phyloP scores from a whole-genome alignment of 352 stramenopile genomes.

The Pythium oligandrum region DNA sequence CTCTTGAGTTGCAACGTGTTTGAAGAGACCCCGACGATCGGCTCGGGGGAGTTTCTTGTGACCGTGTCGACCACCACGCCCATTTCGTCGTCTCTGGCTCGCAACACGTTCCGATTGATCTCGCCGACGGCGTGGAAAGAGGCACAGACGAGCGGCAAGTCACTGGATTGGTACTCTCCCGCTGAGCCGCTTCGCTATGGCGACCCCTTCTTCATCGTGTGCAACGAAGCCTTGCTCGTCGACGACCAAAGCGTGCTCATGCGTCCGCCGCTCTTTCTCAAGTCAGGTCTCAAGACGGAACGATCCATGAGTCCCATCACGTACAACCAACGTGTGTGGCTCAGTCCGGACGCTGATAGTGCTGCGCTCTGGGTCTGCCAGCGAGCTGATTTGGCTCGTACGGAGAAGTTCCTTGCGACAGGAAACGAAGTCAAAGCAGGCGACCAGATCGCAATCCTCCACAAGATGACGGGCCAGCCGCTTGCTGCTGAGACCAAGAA shows the following conservation, averaged over 20 bases:
- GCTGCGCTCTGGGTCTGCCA: slow-evolving; percentile 66
- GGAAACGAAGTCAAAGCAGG: slow-evolving; percentile 36
- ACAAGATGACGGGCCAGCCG: slow-evolving; percentile 83
- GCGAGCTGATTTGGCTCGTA: slow-evolving; percentile 50
- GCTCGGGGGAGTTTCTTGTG: slow-evolving; percentile 71
- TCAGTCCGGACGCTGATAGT: slow-evolving; percentile 59
- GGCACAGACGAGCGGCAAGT: slow-evolving; percentile 21
- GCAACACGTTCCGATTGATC: slow-evolving; percentile 71
- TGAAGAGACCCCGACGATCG: slow-evolving; percentile 77
- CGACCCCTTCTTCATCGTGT: slow-evolving; percentile 78
- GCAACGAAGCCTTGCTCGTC: slow-evolving; percentile 71
- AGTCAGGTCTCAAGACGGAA: slow-evolving; percentile 78
- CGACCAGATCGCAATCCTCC: slow-evolving; percentile 55
- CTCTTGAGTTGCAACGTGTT: slow-evolving; percentile 72
- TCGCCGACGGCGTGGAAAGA: slow-evolving; percentile 39
- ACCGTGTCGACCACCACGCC: slow-evolving; percentile 28
- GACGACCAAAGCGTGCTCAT: slow-evolving; percentile 72
- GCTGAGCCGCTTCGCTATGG: slow-evolving; percentile 56
- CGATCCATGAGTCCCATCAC: slow-evolving; percentile 83
- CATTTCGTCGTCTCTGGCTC: slow-evolving; percentile 22
- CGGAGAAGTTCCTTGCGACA: slow-evolving; percentile 65
- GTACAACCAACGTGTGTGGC: slow-evolving; percentile 78
- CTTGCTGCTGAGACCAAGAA: slow-evolving; percentile 43
- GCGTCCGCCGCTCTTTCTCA: slow-evolving; percentile 72
- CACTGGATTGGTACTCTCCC: slow-evolving; percentile 11